Conservation (phyloP, 371 early-diverging fungal species). For the Thermomucor indicae-seudaticae region DNA sequence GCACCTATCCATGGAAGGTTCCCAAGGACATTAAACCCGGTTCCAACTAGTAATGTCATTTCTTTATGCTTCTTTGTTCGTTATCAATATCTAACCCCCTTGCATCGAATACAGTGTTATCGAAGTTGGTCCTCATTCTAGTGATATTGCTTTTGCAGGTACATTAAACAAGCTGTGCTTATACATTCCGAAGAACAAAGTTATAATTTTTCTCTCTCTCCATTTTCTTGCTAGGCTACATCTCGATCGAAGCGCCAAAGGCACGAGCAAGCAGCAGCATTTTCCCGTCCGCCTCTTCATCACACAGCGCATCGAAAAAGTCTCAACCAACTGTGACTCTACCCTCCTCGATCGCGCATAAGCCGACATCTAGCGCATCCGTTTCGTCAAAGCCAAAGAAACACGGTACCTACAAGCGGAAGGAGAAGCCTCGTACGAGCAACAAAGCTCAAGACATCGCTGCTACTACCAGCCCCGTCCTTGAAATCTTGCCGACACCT, state of each 20-base stretch:
- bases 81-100: constrained; percentile 1
- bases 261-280: neutral
- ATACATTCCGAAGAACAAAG: too few relatives aligned
- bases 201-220: too few relatives aligned
- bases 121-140: constrained; percentile 33
- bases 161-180: too few relatives aligned
- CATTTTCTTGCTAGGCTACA: constrained; percentile 16
- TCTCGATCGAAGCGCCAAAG: constrained; percentile 1
- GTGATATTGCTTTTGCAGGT: constrained; percentile 45
- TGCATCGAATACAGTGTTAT: constrained; percentile 25
- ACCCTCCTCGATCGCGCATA: constrained; percentile 5
- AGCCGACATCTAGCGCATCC: constrained; percentile 2
- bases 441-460: neutral
- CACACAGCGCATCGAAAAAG: neutral
- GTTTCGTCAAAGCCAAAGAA: constrained; percentile 4
- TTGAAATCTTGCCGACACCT: neutral
- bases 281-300: constrained; percentile 2
- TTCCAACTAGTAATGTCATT: constrained; percentile 23
- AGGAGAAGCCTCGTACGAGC: constrained; percentile 4
- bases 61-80: neutral
- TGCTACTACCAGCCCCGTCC: neutral
- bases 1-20: constrained; percentile 35
- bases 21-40: constrained; percentile 26
- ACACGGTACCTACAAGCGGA: constrained; percentile 6
- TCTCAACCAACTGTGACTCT: constrained; percentile 8